Evolutionary conservation across 495 filamentous ascomycete genomes (phyloP).

Genomic region (Penicillium goetzii): DNA sequence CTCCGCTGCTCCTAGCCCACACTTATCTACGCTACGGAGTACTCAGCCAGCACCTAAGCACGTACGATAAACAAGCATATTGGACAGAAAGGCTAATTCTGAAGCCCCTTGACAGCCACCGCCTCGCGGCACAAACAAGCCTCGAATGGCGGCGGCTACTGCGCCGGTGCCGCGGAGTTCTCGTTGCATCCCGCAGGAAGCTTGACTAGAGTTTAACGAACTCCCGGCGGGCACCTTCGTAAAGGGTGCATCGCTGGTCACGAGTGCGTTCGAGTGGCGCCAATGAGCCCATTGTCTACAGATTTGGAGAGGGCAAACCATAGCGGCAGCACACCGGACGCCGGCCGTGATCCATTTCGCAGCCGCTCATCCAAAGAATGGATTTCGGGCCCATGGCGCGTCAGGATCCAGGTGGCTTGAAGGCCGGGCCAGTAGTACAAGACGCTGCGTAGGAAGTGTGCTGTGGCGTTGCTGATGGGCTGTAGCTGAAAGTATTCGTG

Average conservation of each 20-base stretch:
- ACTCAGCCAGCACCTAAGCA: no score
- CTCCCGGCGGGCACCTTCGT: constrained; percentile 58
- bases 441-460: no score
- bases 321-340: constrained; percentile 6
- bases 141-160: background rate
- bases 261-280: constrained; percentile 41
- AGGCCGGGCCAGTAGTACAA: no score
- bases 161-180: background rate
- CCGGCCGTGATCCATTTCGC: constrained; percentile 20
- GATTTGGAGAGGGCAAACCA: constrained; percentile 38
- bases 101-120: background rate
- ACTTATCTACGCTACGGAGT: background rate
- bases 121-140: background rate
- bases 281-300: constrained; percentile 45
- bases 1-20: background rate
- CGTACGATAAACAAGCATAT: background rate
- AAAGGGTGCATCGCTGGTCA: constrained; percentile 23
- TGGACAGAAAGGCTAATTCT: background rate
- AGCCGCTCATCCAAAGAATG: no score
- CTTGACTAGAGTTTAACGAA: constrained; percentile 48
- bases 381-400: no score
- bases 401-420: no score
- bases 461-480: constrained; percentile 39
- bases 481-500: constrained; percentile 54
- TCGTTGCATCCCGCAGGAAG: background rate